Evolutionary conservation across 345 rosid species (phyloP).

Genomic region (Lumnitzera littorea): DNA sequence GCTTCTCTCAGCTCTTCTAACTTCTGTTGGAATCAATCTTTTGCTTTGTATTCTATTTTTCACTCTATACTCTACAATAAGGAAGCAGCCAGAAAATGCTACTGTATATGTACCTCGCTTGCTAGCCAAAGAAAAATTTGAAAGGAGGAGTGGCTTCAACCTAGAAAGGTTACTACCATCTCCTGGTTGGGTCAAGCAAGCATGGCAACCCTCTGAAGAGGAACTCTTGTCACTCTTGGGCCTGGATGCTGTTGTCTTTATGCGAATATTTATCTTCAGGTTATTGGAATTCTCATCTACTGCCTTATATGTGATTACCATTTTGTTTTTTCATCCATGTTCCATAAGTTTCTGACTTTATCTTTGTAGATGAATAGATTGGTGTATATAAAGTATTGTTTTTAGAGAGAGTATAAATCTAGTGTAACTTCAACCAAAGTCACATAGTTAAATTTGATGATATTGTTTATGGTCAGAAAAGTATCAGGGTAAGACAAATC

Average conservation of each 20-base stretch:
- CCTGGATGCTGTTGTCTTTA: slow-evolving; percentile 71
- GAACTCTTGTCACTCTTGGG: slow-evolving; percentile 53
- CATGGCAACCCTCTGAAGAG: slow-evolving; percentile 63
- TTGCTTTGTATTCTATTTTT: slow-evolving; percentile 74
- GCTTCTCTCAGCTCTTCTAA: slow-evolving; percentile 80
- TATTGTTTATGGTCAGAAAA: no score
- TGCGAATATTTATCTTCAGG: slow-evolving; percentile 72
- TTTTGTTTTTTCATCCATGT: no score
- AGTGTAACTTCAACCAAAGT: no score
- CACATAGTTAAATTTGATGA: no score
- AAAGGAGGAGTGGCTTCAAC: slow-evolving; percentile 27
- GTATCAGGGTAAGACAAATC: no score
- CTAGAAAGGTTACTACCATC: slow-evolving; percentile 72
- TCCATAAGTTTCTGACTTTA: no score
- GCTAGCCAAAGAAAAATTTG: slow-evolving; percentile 30
- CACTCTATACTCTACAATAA: slow-evolving; percentile 68
- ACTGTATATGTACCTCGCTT: slow-evolving; percentile 64
- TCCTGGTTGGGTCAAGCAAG: slow-evolving; percentile 70
- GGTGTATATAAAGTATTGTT: no score
- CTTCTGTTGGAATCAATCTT: slow-evolving; percentile 95
- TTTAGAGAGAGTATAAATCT: no score
- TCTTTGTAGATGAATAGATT: no score
- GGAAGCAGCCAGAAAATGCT: slow-evolving; percentile 66
- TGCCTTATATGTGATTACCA: no score
- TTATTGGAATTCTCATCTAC: slow-evolving; percentile 4